phyloP scores from a whole-genome alignment of 345 rosid species.

The Fremontodendron californicum region DNA sequence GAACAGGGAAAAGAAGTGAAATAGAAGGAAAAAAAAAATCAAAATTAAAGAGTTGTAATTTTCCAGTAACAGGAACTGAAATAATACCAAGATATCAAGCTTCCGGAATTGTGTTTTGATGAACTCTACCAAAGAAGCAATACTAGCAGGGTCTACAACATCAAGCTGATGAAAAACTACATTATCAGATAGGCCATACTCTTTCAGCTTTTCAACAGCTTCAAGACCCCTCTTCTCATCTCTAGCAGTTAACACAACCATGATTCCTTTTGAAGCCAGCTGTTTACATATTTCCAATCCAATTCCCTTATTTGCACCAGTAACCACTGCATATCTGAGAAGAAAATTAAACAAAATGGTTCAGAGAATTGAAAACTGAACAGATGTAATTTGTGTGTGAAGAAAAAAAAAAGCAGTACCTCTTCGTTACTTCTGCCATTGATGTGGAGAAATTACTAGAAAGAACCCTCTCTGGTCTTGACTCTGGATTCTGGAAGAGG shows the following conservation, averaged over 20 bases:
- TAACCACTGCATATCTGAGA: constrained; percentile 30
- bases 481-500: no score
- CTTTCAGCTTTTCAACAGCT: constrained; percentile 28
- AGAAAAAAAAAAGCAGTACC: not conserved
- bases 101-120: not conserved
- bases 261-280: constrained; percentile 23
- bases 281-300: constrained; percentile 32
- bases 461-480: not conserved
- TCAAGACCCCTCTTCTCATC: constrained; percentile 30
- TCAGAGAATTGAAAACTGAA: not conserved
- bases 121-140: constrained; percentile 30
- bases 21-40: not conserved
- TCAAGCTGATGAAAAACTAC: constrained; percentile 40
- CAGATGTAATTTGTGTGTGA: not conserved
- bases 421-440: constrained; percentile 6
- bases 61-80: not conserved
- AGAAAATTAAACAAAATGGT: not conserved
- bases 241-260: constrained; percentile 30
- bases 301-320: constrained; percentile 33
- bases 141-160: constrained; percentile 30
- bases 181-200: constrained; percentile 8
- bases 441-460: not conserved
- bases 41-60: not conserved
- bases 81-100: constrained; percentile 5
- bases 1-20: not conserved